Base-by-base conservation (phyloP, 2,329 filamentous ascomycete genomes). In the Apiospora kogelbergensis region DNA sequence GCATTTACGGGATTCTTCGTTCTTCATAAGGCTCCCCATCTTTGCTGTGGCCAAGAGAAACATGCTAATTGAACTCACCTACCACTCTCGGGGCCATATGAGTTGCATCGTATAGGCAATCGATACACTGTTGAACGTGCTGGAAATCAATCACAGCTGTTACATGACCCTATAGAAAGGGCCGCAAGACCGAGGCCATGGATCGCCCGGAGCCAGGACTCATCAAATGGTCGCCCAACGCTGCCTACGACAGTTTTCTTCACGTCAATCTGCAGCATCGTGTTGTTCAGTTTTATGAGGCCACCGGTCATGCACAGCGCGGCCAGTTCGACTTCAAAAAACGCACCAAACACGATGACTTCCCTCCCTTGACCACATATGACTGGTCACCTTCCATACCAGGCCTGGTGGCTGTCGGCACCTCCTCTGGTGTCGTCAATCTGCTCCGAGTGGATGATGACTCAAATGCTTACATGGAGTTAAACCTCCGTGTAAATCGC, bases 331-430 rank as follows among this genome's bases (percentile, higher is more conserved):
- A 91, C 73, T 89, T 86, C 74, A 80, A 83, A 65, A 87, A 84
- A 73, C 77, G 88, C 24, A 85, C 85, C 24, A 86, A 87, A 65
- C 88, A 91, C 73, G 87, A 90, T 75, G 88, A 91, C 73, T 86
- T 90, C 60, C 89, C 89, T 46, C 85, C 86, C 5, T 81, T 91
- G 69, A 91, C 87, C 57, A 89, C 89, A 6, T 91, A 90, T 76
- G 89, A 91, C 79, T 91, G 89, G 89, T 90, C 89, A 15, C 87
- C 89, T 33, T 84, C 83, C 40, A 82, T 87, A n/a, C 82, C 85
- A 41, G 89, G 90, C 66, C 83, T 95, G 10, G 86, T 96, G 48
- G 92, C 91, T 26, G 87, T 96, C 37, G 93, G 93, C 48, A 92
- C 92, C 13, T 87, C 89, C 17, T 90, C 89, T 46, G 93, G 93